Base-by-base conservation (phyloP, 495 filamentous ascomycete species). In the Tuber microsphaerosporum region DNA sequence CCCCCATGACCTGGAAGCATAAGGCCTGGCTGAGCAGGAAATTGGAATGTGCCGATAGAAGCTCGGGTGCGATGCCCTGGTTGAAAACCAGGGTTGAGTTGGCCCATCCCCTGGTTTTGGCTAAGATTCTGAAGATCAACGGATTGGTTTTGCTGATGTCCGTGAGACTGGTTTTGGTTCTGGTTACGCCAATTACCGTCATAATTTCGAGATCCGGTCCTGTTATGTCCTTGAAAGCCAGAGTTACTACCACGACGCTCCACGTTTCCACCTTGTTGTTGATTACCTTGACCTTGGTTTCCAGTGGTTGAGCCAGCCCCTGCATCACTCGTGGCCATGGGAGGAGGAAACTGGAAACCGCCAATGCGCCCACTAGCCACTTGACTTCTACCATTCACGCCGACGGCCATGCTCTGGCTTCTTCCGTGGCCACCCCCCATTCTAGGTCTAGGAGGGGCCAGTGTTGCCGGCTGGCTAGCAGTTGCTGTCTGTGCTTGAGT, bases 141-240 rank as follows among this genome's bases (percentile, higher is more conserved):
- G 3, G 79, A 77, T n/a, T 37, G 61, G 39, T 75, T 76, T 39
- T 80, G n/a, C 41, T 81, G 80, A 71, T 79, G 77, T 6, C 77
- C 73, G n/a, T 79, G 77, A 31, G 75, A 74, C 69, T 71, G 74
- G 65, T 85, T 87, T 80, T 91, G 91, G 82, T 89, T 90, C 76
- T 92, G 95, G 83, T 95, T 94, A 79, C 95, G 91, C 95, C 95
- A 99, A 84, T 99, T 98, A 77, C 93, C 89, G 77, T 99, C 96
- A 84, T 98, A 99, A 83, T 98, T 99, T 44, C 95, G 88, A 22
- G 95, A 99, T 10, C 86, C 87, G 14, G 90, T 91, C 72, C 96
- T 89, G 80, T 88, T 90, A 83, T 99, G 95, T 74, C 90, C 88
- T 48, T 88, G 81, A 46, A 82, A 82, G 39, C 77, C 75, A 42